Evolutionary conservation across 129 eudicot genomes (phyloP), one percentile per base, ranked within the genome.

Genomic region (Tagetes erecta): DNA sequence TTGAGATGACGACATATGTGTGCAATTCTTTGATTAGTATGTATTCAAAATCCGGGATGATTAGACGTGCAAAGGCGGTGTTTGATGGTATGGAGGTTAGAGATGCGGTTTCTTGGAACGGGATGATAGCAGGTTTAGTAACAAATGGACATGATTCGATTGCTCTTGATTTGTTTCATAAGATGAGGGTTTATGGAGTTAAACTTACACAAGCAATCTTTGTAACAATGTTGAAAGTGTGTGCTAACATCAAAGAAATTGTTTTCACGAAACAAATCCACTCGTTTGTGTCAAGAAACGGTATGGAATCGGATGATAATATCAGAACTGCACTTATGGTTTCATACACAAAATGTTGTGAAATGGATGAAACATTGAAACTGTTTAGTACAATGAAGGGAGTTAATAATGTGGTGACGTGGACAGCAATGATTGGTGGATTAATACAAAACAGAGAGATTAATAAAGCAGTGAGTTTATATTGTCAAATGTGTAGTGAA

Each of bases 401-500:
- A 12, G 75, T 80, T 59, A 89, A 76, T 2, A 86, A 79, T 42
- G 96, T 90, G 83, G 97, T 90, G 45, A 77, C 97, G 0, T 94
- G 98, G 93, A 90, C 97, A 51, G 92, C 96, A 8, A 76, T 93
- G 76, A 88, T 94, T 30, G 86, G 85, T 42, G 98, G 98, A 60
- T 85, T 88, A 72, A 80, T 94, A 72, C 88, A 90, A 74, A 94
- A 86, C 51, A 82, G 86, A 3, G 59, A 73, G 14, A 44, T 47
- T 11, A 76, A 20, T 30, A 64, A 86, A 69, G 91, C 96, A 12
- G 80, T 77, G 34, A 63, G 78, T 42, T 62, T 90, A 34, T 94
- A 84, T 71, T 71, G 70, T 42, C 87, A 84, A 64, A 94, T 94
- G 98, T 82, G 80, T 38, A 78, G 66, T 49, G 89, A 82, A 62